Evolutionary conservation across 768 basidiomycete species (phyloP).

Genomic region (Hericium coralloides): DNA sequence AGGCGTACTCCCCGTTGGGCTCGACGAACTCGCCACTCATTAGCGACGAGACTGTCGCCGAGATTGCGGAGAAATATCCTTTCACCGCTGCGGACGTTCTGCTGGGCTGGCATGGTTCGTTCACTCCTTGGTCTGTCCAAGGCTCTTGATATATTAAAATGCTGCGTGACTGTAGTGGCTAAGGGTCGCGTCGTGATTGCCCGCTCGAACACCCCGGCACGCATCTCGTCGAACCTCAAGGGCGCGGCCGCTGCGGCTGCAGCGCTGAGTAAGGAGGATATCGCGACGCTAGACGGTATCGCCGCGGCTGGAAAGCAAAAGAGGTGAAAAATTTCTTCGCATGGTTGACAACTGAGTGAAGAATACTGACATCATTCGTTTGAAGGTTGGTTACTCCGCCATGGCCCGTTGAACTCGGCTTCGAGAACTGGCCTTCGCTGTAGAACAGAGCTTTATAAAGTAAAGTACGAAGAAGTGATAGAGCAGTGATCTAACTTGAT

Average conservation of each 20-base stretch:
- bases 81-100: slow-evolving; percentile 49
- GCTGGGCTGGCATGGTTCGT: slow-evolving; percentile 53
- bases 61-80: slow-evolving; percentile 50
- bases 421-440: slow-evolving; percentile 46
- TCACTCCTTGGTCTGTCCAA: neutral
- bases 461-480: no score
- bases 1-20: slow-evolving; percentile 80
- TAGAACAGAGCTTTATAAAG: neutral
- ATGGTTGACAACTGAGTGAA: no score
- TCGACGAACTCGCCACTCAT: slow-evolving; percentile 60
- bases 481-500: no score
- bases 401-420: slow-evolving; percentile 66
- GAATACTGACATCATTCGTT: neutral
- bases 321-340: slow-evolving; percentile 23
- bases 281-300: slow-evolving; percentile 49
- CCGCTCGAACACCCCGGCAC: slow-evolving; percentile 66
- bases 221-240: slow-evolving; percentile 54
- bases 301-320: slow-evolving; percentile 56
- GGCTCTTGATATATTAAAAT: neutral
- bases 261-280: slow-evolving; percentile 42
- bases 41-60: slow-evolving; percentile 46
- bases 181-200: slow-evolving; percentile 61
- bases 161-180: slow-evolving; percentile 14
- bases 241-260: slow-evolving; percentile 40
- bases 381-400: slow-evolving; percentile 44